Evolutionary conservation across 768 basidiomycete species (phyloP).

Genomic region (Tubosaeta sp.): DNA sequence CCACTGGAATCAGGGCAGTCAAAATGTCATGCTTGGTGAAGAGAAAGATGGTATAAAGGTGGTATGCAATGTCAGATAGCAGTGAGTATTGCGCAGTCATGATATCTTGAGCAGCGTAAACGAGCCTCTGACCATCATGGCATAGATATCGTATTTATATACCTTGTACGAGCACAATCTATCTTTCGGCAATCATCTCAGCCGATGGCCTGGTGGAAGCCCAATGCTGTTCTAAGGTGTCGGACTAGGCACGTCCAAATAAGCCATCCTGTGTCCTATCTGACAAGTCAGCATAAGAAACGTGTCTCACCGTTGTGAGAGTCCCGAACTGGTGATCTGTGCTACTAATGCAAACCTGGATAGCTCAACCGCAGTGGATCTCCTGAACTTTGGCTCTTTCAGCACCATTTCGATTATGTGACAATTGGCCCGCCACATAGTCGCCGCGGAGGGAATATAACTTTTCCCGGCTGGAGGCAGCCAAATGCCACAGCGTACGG

Average conservation of each 20-base stretch:
- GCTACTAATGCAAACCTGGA: neutral
- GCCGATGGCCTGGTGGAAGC: neutral
- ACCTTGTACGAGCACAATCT: no score
- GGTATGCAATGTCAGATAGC: slow-evolving; percentile 14
- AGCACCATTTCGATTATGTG: neutral
- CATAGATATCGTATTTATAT: slow-evolving; percentile 7
- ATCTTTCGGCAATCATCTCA: slow-evolving; percentile 1
- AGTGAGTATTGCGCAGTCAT: slow-evolving; percentile 14
- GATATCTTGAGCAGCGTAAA: neutral
- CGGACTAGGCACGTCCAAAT: neutral
- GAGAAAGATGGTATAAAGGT: slow-evolving; percentile 32
- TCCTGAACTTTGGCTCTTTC: neutral
- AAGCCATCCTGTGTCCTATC: neutral
- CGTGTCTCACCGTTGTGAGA: neutral
- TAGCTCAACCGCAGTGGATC: neutral
- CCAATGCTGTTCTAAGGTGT: neutral
- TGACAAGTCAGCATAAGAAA: neutral
- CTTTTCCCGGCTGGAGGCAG: neutral
- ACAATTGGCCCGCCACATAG: neutral
- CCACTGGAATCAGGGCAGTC: slow-evolving; percentile 45
- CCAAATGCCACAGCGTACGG: neutral
- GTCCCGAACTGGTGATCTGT: no score
- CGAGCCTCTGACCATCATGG: neutral
- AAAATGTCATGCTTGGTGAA: slow-evolving; percentile 46
- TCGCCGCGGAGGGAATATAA: neutral